phyloP scores from a whole-genome alignment of 1,284 basidiomycete species.

The Moesziomyces sp. region DNA sequence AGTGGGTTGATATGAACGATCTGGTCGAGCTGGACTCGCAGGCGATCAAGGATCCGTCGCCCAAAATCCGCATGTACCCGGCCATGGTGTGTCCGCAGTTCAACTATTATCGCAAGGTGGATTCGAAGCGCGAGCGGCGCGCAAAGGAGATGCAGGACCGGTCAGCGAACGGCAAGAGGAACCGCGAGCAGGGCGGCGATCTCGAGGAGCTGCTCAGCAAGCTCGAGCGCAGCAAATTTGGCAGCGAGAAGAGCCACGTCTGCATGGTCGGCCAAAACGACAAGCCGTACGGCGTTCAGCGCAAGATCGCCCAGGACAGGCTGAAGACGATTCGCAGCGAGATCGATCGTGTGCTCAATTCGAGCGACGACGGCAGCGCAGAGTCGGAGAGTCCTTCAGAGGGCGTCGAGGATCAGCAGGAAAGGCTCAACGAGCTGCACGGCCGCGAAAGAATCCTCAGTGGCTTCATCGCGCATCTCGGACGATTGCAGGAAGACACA shows the following conservation, averaged over 20 bases:
- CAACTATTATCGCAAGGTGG: slow-evolving; percentile 74
- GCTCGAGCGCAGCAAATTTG: slow-evolving; percentile 77
- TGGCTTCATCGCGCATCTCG: slow-evolving; percentile 74
- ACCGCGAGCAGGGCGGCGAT: slow-evolving; percentile 4
- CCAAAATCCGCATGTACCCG: slow-evolving; percentile 77
- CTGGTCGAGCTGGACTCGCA: slow-evolving; percentile 81
- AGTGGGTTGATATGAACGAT: slow-evolving; percentile 85
- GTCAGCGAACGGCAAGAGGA: not conserved
- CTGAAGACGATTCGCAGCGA: slow-evolving; percentile 52
- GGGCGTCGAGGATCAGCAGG: slow-evolving; percentile 18
- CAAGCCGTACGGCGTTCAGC: slow-evolving; percentile 79
- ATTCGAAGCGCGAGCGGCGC: slow-evolving; percentile 70
- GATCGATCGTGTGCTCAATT: slow-evolving; percentile 59
- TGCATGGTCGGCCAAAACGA: slow-evolving; percentile 73
- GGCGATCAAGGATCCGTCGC: slow-evolving; percentile 66
- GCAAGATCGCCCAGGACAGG: slow-evolving; percentile 75
- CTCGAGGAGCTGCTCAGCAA: slow-evolving; percentile 33
- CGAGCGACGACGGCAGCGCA: slow-evolving; percentile 12
- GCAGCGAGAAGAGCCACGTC: slow-evolving; percentile 83
- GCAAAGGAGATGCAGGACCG: slow-evolving; percentile 60
- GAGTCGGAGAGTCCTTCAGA: slow-evolving; percentile 12
- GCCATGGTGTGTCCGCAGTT: slow-evolving; percentile 83
- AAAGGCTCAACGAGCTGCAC: slow-evolving; percentile 42
- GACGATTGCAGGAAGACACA: slow-evolving; percentile 25
- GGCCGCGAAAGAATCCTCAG: slow-evolving; percentile 71